Evolutionary conservation across 1,139 yeast genomes (phyloP).

Genomic region (Kodamaea derodonti): DNA sequence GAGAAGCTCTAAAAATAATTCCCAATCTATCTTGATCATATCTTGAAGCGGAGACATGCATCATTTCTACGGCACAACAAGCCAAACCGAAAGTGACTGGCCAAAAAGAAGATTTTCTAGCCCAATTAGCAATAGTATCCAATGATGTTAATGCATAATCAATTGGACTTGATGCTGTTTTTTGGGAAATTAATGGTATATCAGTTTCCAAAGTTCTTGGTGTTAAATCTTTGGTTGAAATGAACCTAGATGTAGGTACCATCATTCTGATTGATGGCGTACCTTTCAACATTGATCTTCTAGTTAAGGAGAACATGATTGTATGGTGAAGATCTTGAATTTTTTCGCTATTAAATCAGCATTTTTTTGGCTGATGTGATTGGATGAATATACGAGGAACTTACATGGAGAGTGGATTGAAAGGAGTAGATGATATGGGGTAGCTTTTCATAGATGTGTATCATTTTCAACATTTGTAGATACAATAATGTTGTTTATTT

Average conservation of each 20-base stretch:
- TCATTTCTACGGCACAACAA: conserved; percentile 94
- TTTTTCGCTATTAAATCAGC: conserved; percentile 21
- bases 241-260: conserved; percentile 20
- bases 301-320: conserved; percentile 25
- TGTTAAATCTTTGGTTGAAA: conserved; percentile 43
- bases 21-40: conserved; percentile 93
- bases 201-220: conserved; percentile 42
- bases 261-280: conserved; percentile 14
- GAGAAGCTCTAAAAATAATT: conserved; percentile 90
- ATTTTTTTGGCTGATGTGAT: conserved; percentile 26
- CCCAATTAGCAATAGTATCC: conserved; percentile 87
- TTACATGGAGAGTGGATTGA: neutral
- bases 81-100: conserved; percentile 92
- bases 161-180: conserved; percentile 47
- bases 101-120: conserved; percentile 90
- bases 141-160: conserved; percentile 85
- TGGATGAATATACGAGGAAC: conserved; percentile 14
- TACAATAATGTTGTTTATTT: too few relatives aligned
- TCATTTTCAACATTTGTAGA: too few relatives aligned
- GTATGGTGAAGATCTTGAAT: conserved; percentile 1
- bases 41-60: conserved; percentile 90
- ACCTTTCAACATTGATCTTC: conserved; percentile 21
- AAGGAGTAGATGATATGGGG: too few relatives aligned
- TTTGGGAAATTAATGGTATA: conserved; percentile 44
- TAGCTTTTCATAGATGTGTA: too few relatives aligned